A percentile compares a stretch with the other conserved stretches of the same genome.
These are phyloP conservation scores for Boletus insuetus DNA, from an alignment of 768 basidiomycete genomes.

Conservation along the genomic window DNA sequence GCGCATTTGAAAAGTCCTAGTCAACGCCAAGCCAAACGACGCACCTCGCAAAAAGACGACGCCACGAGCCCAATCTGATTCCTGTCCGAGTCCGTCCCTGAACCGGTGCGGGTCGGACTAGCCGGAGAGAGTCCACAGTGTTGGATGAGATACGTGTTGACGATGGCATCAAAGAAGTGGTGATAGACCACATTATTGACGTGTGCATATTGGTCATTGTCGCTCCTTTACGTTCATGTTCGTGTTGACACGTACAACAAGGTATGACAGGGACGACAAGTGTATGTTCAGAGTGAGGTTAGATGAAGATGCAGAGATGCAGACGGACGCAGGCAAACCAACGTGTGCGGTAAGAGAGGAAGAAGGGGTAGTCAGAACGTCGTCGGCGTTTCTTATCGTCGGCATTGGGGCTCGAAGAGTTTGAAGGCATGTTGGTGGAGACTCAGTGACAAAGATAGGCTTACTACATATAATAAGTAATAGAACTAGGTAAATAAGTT, in stretches of 20 bases:
- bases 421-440: no score
- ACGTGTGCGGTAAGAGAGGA: conserved; percentile 63
- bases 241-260: neutral
- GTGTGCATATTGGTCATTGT: conserved; percentile 84
- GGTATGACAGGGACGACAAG: no score
- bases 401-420: no score
- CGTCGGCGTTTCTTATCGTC: conserved; percentile 36
- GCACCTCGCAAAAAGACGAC: conserved; percentile 72
- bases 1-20: no score
- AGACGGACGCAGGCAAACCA: conserved; percentile 42
- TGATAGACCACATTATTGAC: conserved; percentile 82
- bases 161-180: conserved; percentile 76
- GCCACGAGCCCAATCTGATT: conserved; percentile 72
- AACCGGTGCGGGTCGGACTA: conserved; percentile 31
- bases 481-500: no score
- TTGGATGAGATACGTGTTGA: conserved; percentile 76
- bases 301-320: neutral
- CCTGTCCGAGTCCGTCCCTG: conserved; percentile 14
- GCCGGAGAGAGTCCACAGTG: conserved; percentile 51
- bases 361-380: conserved; percentile 56
- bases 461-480: no score
- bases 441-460: no score
- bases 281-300: neutral
- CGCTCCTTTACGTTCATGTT: conserved; percentile 55
- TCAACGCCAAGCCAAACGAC: neutral